A percentile compares a stretch with the other conserved stretches of the same genome.
Evolutionary conservation across 23 red algal genomes (phyloP).

Genomic region (Chondrus crispus): DNA sequence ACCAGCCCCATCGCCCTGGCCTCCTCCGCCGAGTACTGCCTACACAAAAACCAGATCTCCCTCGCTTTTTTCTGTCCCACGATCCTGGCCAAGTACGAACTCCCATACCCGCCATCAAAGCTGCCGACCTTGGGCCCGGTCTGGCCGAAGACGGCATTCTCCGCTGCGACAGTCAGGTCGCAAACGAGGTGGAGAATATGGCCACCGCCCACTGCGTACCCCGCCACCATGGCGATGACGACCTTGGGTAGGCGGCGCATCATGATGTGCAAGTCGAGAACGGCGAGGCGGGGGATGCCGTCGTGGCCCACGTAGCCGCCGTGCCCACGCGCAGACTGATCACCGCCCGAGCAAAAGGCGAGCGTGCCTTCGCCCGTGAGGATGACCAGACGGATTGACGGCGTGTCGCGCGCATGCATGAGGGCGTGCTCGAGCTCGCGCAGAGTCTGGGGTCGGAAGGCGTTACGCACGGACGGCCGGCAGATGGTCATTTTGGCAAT

Average conservation of each 20-base stretch:
- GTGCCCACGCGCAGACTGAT: slow-evolving; percentile 65
- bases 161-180: slow-evolving; percentile 87
- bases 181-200: slow-evolving; percentile 91
- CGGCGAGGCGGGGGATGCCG: slow-evolving; percentile 66
- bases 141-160: slow-evolving; percentile 91
- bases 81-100: slow-evolving; percentile 66
- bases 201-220: slow-evolving; percentile 93
- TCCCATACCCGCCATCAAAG: slow-evolving; percentile 89
- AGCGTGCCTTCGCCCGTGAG: slow-evolving; percentile 64
- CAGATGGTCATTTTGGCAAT: slow-evolving; percentile 73
- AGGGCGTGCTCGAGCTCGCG: slow-evolving; percentile 66
- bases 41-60: slow-evolving; percentile 88
- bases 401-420: slow-evolving; percentile 34
- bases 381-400: slow-evolving; percentile 60
- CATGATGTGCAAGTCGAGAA: slow-evolving; percentile 77
- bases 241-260: slow-evolving; percentile 84
- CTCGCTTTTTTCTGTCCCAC: slow-evolving; percentile 92
- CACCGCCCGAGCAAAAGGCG: slow-evolving; percentile 78
- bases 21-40: slow-evolving; percentile 64
- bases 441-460: slow-evolving; percentile 74
- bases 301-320: slow-evolving; percentile 65
- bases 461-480: slow-evolving; percentile 62
- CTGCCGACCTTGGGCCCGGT: slow-evolving; percentile 83
- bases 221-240: slow-evolving; percentile 88
- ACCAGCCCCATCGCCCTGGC: slow-evolving; percentile 81